phyloP scores from a whole-genome alignment of 2,329 filamentous ascomycete genomes.

The Alternaria rosae region DNA sequence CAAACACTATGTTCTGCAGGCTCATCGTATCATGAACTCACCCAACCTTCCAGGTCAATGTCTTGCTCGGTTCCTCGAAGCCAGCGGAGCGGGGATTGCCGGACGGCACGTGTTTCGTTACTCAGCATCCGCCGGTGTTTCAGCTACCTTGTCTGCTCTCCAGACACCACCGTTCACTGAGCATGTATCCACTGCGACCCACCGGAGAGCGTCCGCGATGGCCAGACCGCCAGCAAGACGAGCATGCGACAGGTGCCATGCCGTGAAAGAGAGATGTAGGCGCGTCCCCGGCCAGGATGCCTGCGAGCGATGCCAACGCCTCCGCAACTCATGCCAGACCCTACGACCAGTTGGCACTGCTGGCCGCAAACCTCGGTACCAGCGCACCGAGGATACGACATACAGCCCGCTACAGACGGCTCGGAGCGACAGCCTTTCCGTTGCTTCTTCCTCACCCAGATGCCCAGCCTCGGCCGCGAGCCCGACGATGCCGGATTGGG shows the following conservation, averaged over 20 bases:
- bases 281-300: slow-evolving; percentile 5
- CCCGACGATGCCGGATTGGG: not conserved
- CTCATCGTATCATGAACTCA: not conserved
- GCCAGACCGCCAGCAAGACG: slow-evolving; percentile 4
- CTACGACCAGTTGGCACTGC: slow-evolving; percentile 10
- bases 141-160: not conserved
- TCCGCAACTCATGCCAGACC: slow-evolving; percentile 8
- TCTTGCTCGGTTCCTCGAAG: not conserved
- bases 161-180: not conserved
- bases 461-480: not conserved
- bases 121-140: slow-evolving; percentile 7
- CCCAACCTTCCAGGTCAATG: not conserved
- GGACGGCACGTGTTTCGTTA: slow-evolving; percentile 7
- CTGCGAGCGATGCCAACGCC: slow-evolving; percentile 17
- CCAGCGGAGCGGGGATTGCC: not conserved
- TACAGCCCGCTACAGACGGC: not conserved
- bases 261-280: slow-evolving; percentile 13
- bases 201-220: slow-evolving; percentile 9
- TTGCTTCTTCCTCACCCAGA: not conserved
- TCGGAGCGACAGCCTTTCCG: not conserved
- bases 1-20: not conserved
- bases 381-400: slow-evolving; percentile 1
- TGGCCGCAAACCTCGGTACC: slow-evolving; percentile 14
- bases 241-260: slow-evolving; percentile 16
- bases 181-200: slow-evolving; percentile 6